Conservation (phyloP, 1,284 basidiomycete genomes). For the Trichosporon inkin region DNA sequence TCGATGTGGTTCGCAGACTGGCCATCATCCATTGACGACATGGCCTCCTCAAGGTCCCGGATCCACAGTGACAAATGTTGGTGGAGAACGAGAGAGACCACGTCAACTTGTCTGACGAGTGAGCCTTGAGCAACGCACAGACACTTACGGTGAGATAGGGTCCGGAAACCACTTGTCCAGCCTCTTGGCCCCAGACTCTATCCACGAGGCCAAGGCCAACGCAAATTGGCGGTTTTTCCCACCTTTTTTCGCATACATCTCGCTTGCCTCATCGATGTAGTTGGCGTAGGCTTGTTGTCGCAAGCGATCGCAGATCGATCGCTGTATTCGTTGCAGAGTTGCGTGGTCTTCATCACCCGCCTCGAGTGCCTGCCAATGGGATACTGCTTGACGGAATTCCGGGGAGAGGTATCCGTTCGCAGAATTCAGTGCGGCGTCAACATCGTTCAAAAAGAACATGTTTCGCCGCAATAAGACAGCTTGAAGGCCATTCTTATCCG, state of each 20-base stretch:
- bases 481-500: slow-evolving; percentile 55
- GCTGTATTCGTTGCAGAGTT: slow-evolving; percentile 52
- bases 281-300: slow-evolving; percentile 63
- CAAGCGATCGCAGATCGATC: slow-evolving; percentile 64
- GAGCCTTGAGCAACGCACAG: background rate
- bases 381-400: slow-evolving; percentile 65
- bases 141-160: slow-evolving; percentile 68
- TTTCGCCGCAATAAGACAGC: slow-evolving; percentile 27
- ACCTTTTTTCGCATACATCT: slow-evolving; percentile 35
- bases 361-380: slow-evolving; percentile 63
- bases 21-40: slow-evolving; percentile 18
- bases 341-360: slow-evolving; percentile 54
- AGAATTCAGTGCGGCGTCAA: slow-evolving; percentile 26
- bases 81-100: slow-evolving; percentile 72
- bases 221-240: slow-evolving; percentile 36
- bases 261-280: slow-evolving; percentile 65
- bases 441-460: slow-evolving; percentile 30
- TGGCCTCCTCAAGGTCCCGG: slow-evolving; percentile 65
- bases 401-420: slow-evolving; percentile 53
- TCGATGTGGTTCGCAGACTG: slow-evolving; percentile 70
- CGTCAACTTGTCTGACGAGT: slow-evolving; percentile 61
- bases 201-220: slow-evolving; percentile 76
- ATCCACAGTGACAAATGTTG: slow-evolving; percentile 70
- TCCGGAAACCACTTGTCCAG: slow-evolving; percentile 75
- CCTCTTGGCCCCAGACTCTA: slow-evolving; percentile 77